Base-by-base conservation (phyloP, 139 green algal species). In the Tetradesmus obliquus region DNA sequence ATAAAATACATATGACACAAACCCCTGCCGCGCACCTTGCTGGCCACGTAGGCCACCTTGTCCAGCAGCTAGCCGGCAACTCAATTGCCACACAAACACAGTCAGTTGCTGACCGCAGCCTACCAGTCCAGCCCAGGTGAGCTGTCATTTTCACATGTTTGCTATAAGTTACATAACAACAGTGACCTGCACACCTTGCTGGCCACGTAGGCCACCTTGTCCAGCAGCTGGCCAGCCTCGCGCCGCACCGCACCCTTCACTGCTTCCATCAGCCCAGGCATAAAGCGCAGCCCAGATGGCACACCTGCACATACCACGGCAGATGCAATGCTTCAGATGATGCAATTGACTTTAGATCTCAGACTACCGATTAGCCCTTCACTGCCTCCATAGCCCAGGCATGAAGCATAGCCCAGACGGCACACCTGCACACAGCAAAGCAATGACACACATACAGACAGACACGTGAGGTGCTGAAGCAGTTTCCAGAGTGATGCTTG, bases 171-270 rank as follows among this genome's bases (percentile, higher is more conserved):
- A 45, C 32, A 45, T 45, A 45, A 45, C 32, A 45, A 45, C 32
- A 45, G 0, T 45, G 32, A 45, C 32, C 32, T 45, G 32, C 32
- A 0, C 55, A 92, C 90, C 90, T 92, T 90, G 7, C 57, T 8
- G 9, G 83, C 71, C 22, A 92, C 90, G 13, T 82, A 92, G 20
- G 53, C 17, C 19, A 92, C 17, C 62, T 92, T 92, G 72, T 92
- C 84, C 5, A 92, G 19, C 69, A 90, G 71, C 55, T 87, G 83
- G 12, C 15, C 24, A 7, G 58, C 83, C 57, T 92, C 83, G 2
- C 84, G 55, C 54, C n/a, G 54, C 58, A 92, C 90, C 19, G 90
- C 71, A 5, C 10, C 83, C 55, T 83, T 72, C 72, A 92, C 90
- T 20, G 84, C 83, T 2, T 89, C 85, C 53, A 89, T 8, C 32